Evolutionary conservation across 2,329 filamentous ascomycete species (phyloP), one percentile per base, ranked within the genome.

Genomic region (Neonectria sp.): DNA sequence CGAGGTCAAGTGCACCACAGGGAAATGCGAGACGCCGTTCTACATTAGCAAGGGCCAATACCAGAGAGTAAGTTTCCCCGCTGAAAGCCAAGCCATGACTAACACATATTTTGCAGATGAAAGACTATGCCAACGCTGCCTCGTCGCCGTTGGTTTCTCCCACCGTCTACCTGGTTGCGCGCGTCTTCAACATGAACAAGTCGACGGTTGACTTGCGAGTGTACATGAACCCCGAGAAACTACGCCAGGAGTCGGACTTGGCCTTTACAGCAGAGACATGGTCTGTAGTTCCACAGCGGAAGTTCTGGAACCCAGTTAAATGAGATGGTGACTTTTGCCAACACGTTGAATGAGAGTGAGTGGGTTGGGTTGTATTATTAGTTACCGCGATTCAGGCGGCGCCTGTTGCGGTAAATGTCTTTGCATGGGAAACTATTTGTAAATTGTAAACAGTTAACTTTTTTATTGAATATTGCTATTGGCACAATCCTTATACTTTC

Each of bases 1-100:
- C 3, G 86, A 88, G 62, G 86, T 88, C 40, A 88, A 88, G 71
- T 80, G 84, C 1, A 87, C 85, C 0, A 82, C 80, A 0, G 73
- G 74, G 1, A 55, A 68, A 2, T 81, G 76, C 49, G 73, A 78
- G 2, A 82, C 79, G 6, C 79, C 82, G 0, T 87, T 88, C 60
- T 87, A 76, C 55, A 82, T 88, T 78, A 86, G 83, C 69, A 79
- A 81, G 33, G 68, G 71, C 1, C 85, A 88, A 70, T 85, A 83
- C 58, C 63, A 75, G 43, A 74, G 76, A 68, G 84, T 84, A 71
- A 71, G 80, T 21, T 11, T 4, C 1, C 52, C 15, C 27, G 2
- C 48, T 53, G 1, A 24, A 15, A 4, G 24, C 5, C 8, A 3
- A 21, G 11, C 12, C 13, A 67, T 9, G 13, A 63, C 21, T n/a